A percentile compares a stretch with the other conserved stretches of the same genome.
These are phyloP conservation scores for Trichoderma gamsii DNA, from an alignment of 495 filamentous ascomycete genomes.

Conservation along the genomic window DNA sequence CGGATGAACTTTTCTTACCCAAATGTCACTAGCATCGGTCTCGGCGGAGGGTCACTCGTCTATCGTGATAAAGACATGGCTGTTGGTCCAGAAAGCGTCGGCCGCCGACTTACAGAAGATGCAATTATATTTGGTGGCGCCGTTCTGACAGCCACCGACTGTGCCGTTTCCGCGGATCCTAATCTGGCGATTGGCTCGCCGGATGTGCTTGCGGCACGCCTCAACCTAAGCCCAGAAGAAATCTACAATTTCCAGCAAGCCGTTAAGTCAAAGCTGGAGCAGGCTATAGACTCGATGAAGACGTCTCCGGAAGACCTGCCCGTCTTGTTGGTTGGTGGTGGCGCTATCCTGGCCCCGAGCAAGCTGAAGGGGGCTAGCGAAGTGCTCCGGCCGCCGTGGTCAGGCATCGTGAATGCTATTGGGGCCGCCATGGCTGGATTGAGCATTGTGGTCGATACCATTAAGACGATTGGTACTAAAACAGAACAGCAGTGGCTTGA, in stretches of 20 bases:
- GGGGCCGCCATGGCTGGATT: conserved; percentile 52
- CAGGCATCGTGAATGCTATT: conserved; percentile 39
- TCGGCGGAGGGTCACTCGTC: conserved; percentile 44
- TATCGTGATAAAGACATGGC: conserved; percentile 35
- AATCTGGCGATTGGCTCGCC: too few species aligned
- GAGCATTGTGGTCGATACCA: too few species aligned
- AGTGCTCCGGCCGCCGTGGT: too few species aligned
- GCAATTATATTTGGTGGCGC: conserved; percentile 46
- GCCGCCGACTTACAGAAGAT: conserved; percentile 43
- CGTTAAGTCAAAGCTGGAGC: too few species aligned
- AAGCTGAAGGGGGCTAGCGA: too few species aligned
- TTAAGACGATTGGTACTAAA: too few species aligned
- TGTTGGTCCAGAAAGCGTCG: conserved; percentile 52
- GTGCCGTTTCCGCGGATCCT: conserved; percentile 32
- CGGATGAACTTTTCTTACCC: conserved; percentile 44
- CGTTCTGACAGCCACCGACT: conserved; percentile 45
- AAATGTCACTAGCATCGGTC: conserved; percentile 45
- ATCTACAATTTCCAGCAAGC: too few species aligned
- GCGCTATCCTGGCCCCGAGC: too few species aligned
- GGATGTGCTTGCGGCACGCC: too few species aligned
- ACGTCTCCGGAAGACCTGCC: conserved; percentile 1
- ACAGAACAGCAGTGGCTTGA: too few species aligned
- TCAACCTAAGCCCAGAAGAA: too few species aligned
- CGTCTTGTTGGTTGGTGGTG: conserved; percentile 34
- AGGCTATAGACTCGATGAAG: too few species aligned